Evolutionary conservation across 1,139 yeast genomes (phyloP), one percentile per base, ranked within the genome.

Genomic region (Geotrichum carabidarum): DNA sequence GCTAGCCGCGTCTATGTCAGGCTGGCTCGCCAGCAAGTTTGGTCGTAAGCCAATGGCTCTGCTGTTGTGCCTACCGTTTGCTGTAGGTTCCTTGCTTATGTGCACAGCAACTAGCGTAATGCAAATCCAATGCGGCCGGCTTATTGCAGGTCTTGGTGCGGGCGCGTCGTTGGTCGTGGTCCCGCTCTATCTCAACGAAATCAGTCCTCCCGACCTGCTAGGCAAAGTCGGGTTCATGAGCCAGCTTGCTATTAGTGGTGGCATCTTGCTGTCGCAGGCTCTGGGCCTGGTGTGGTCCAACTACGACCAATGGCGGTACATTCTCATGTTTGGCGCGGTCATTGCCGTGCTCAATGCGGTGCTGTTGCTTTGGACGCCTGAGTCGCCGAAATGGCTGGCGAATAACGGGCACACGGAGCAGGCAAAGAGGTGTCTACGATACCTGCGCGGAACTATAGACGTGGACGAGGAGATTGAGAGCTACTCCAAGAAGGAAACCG

Each of bases 141-240:
- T 89, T 56, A 64, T 87, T 8, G 80, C 86, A 37, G 99, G 99
- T 0, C 56, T 89, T 5, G 95, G 87, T 1, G 95, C 96, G 7
- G 99, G 99, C 4, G 76, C 84, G 8, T 85, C 93, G 1, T 78
- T 93, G 58, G 98, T 93, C 5, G 82, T 86, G n/a, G 84, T 91
- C 0, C 95, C 98, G 0, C 71, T 93, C 57, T 83, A 83, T 62
- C 81, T 93, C 61, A 85, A 83, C 65, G 96, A 90, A 69, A 78
- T 90, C 18, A 76, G 94, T 8, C 97, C 97, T 0, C 68, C 76
- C 0, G 71, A 74, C 11, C 71, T 79, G 57, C 80, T 86, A 54
- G 98, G 98, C 0, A 72, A 83, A 31, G 75, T 91, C 59, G 98
- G 99, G 0, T 79, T 94, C 22, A 83, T 88, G 87, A 86, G 85